Conservation (phyloP, 805 yeast species). For the Saccharomycopsis olivae region DNA sequence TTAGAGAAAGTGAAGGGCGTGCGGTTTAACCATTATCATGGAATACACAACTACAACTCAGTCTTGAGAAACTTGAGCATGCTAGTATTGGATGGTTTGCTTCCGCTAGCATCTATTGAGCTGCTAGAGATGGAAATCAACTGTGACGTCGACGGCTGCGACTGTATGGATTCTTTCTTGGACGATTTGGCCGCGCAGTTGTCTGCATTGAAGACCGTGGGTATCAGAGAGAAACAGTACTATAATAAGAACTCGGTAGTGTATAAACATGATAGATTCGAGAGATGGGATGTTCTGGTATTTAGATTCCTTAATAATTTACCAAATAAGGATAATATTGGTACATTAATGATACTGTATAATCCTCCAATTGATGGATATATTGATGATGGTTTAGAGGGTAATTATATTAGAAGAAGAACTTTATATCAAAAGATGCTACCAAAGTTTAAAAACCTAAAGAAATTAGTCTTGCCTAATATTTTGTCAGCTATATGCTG, state of each 20-base stretch:
- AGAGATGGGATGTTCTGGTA: constrained; percentile 43
- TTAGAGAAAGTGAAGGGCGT: constrained; percentile 24
- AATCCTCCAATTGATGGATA: constrained; percentile 47
- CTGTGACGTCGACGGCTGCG: constrained; percentile 37
- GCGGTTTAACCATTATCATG: constrained; percentile 36
- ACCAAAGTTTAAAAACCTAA: constrained; percentile 34
- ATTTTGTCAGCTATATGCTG: constrained; percentile 50
- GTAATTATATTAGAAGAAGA: constrained; percentile 54
- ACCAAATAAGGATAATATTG: constrained; percentile 26
- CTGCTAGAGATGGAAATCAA: constrained; percentile 44
- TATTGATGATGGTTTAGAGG: constrained; percentile 59
- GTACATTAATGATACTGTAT: constrained; percentile 43
- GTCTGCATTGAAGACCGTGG: constrained; percentile 20
- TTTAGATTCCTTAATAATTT: constrained; percentile 31
- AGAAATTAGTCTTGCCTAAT: constrained; percentile 45
- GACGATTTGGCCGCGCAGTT: constrained; percentile 23
- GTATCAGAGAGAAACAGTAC: constrained; percentile 24
- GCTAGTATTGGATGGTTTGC: constrained; percentile 23
- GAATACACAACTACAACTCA: constrained; percentile 31
- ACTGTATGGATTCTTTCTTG: constrained; percentile 36
- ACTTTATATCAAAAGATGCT: constrained; percentile 37
- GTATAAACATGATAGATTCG: constrained; percentile 36
- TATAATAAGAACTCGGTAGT: constrained; percentile 17
- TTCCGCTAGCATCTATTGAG: constrained; percentile 25
- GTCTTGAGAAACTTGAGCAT: constrained; percentile 25